Evolutionary conservation across 768 basidiomycete genomes (phyloP).

Genomic region (Psilocybe cyanescens): DNA sequence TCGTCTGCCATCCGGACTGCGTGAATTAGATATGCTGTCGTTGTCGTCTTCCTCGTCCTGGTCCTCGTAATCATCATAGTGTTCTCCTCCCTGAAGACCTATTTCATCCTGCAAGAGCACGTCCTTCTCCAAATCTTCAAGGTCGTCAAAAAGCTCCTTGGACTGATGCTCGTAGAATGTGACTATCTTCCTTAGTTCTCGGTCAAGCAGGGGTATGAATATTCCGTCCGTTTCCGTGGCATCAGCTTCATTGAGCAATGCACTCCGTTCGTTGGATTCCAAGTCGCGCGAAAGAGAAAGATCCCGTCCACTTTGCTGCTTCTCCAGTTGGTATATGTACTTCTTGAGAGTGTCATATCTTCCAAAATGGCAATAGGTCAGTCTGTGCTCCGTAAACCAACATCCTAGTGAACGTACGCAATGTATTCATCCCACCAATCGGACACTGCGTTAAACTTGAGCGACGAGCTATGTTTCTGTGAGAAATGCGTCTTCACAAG

Average conservation of each 20-base stretch:
- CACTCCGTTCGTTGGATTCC: conserved; percentile 64
- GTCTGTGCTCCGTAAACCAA: neutral
- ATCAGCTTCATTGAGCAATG: conserved; percentile 50
- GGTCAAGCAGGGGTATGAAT: conserved; percentile 79
- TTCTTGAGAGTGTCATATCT: conserved; percentile 90
- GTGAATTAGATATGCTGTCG: conserved; percentile 37
- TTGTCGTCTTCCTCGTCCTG: conserved; percentile 58
- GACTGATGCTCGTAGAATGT: conserved; percentile 82
- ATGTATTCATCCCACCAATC: conserved; percentile 96
- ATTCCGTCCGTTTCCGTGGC: conserved; percentile 49
- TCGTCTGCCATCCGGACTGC: conserved; percentile 36
- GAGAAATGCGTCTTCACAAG: neutral
- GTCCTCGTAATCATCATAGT: conserved; percentile 65
- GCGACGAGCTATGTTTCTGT: conserved; percentile 62
- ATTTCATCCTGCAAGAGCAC: conserved; percentile 63
- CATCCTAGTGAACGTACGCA: conserved; percentile 51
- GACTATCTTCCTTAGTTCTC: conserved; percentile 81
- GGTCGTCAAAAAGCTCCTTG: conserved; percentile 66
- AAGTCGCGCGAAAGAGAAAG: conserved; percentile 46
- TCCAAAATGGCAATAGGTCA: conserved; percentile 4
- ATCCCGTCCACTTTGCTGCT: conserved; percentile 60
- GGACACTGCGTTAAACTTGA: conserved; percentile 89
- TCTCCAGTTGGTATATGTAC: conserved; percentile 85
- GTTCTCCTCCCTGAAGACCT: conserved; percentile 51
- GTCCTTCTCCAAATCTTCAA: conserved; percentile 59